Evolutionary conservation across 257 asterid genomes (phyloP), one percentile per base, ranked within the genome.

Genomic region (Echites panduratus): DNA sequence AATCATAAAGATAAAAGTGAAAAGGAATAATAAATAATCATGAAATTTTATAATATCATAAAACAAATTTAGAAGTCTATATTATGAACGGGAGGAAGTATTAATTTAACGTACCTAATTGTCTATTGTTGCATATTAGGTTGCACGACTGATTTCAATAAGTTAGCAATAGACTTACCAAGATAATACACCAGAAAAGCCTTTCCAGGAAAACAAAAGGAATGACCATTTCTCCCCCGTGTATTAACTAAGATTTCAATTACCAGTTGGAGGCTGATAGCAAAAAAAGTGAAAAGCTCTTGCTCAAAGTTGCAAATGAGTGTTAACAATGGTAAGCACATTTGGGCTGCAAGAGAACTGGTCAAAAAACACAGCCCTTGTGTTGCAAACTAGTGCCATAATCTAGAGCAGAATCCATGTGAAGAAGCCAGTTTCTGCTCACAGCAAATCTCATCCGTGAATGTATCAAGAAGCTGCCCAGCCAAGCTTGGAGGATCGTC

Each of bases 401-500:
- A 84, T 85, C 86, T 92, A 78, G 75, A 82, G 86, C 93, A 92
- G 76, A 92, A 85, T 43, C 88, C 91, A 72, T 80, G 78, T 11
- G 82, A 85, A 20, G 85, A 83, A 2, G 54, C 79, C 17, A 80
- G 82, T 72, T 87, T 74, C 67, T 82, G 77, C 83, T 85, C 85
- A 68, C 73, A 63, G 32, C 86, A 85, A 24, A 91, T 76, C 64
- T 82, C 80, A 56, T 92, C 90, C 9, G 81, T 77, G 78, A 92
- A 92, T 0, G 93, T 76, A 53, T 92, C 89, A 1, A 88, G 74
- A 17, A 92, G 93, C 50, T 92, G 97, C 20, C 81, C 96, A 1
- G 96, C 91, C 74, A 92, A 86, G 71, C 90, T 83, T 11, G 83
- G 79, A 0, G 90, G 90, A 58, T 89, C 97, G 35, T 88, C 89